A percentile compares a stretch with the other conserved stretches of the same genome.
phyloP scores from a whole-genome alignment of 108 stramenopile genomes.

The Cyclotella atomus region DNA sequence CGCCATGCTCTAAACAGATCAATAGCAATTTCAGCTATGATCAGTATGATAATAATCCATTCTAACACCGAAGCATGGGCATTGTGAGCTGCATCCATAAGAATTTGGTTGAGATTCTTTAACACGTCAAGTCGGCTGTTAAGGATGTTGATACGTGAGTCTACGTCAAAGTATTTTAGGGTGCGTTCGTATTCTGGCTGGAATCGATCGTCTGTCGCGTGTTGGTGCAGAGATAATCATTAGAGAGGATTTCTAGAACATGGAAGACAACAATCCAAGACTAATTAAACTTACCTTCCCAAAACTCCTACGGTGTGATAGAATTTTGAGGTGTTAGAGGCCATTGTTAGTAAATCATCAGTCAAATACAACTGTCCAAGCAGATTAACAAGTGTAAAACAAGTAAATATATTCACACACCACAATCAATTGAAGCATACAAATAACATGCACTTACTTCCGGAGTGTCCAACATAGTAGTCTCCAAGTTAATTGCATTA shows the following conservation, averaged over 20 bases:
- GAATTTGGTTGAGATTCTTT: conserved; percentile 46
- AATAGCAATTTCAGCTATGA: conserved; percentile 40
- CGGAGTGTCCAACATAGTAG: conserved; percentile 50
- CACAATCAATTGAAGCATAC: neutral
- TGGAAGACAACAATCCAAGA: neutral
- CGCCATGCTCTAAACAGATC: conserved; percentile 31
- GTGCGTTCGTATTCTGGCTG: conserved; percentile 46
- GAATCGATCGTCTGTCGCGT: conserved; percentile 53
- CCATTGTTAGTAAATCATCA: neutral
- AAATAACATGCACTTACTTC: conserved; percentile 16
- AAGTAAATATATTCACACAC: neutral
- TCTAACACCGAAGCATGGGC: conserved; percentile 40
- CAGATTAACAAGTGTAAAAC: no score
- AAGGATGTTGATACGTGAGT: conserved; percentile 31
- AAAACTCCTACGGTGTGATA: conserved; percentile 47
- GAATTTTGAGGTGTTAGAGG: neutral
- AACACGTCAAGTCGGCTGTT: conserved; percentile 47
- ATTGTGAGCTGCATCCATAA: conserved; percentile 58
- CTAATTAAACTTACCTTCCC: conserved; percentile 39
- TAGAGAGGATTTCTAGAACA: neutral
- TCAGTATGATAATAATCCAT: conserved; percentile 56
- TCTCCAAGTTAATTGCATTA: conserved; percentile 58
- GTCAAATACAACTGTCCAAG: no score
- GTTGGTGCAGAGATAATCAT: neutral
- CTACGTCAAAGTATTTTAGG: conserved; percentile 48